phyloP scores from a whole-genome alignment of 495 filamentous ascomycete genomes.

The Xylaria palmicola region DNA sequence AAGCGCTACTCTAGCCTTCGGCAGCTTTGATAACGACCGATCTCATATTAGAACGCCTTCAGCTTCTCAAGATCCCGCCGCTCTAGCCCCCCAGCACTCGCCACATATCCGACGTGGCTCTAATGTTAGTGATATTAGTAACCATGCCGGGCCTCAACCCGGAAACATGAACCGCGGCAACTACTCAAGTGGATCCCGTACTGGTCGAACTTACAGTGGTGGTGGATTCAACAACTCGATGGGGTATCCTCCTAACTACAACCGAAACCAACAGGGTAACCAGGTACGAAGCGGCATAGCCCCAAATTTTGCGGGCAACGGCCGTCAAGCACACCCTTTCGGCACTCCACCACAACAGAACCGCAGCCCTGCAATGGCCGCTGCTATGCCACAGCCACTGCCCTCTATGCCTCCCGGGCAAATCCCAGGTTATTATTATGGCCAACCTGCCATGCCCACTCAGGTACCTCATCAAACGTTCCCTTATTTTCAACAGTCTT shows the following conservation, averaged over 20 bases:
- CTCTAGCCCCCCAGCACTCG: constrained; percentile 58
- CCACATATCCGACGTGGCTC: constrained; percentile 80
- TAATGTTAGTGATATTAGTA: constrained; percentile 70
- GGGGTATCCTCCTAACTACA: constrained; percentile 66
- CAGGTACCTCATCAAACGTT: constrained; percentile 64
- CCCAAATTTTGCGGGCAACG: constrained; percentile 53
- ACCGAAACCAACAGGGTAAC: constrained; percentile 54
- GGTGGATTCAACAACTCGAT: constrained; percentile 63
- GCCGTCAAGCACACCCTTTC: constrained; percentile 22
- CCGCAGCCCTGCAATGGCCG: constrained; percentile 71
- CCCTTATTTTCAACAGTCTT: constrained; percentile 44
- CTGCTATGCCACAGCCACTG: constrained; percentile 60
- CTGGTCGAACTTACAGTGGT: constrained; percentile 69
- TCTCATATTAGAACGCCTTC: constrained; percentile 54
- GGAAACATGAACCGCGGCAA: constrained; percentile 37
- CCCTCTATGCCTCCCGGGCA: constrained; percentile 62
- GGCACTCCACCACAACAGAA: constrained; percentile 33
- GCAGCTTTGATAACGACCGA: constrained; percentile 74
- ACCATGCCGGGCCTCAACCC: constrained; percentile 57
- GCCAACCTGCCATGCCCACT: constrained; percentile 52
- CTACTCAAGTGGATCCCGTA: constrained; percentile 55
- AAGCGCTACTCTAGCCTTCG: constrained; percentile 67
- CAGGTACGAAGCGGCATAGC: constrained; percentile 68
- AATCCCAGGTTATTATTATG: constrained; percentile 57
- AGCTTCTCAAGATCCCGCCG: constrained; percentile 54